These are phyloP conservation scores for Xylaria sp. DNA, from an alignment of 2,329 filamentous ascomycete genomes.

Conservation along the genomic window DNA sequence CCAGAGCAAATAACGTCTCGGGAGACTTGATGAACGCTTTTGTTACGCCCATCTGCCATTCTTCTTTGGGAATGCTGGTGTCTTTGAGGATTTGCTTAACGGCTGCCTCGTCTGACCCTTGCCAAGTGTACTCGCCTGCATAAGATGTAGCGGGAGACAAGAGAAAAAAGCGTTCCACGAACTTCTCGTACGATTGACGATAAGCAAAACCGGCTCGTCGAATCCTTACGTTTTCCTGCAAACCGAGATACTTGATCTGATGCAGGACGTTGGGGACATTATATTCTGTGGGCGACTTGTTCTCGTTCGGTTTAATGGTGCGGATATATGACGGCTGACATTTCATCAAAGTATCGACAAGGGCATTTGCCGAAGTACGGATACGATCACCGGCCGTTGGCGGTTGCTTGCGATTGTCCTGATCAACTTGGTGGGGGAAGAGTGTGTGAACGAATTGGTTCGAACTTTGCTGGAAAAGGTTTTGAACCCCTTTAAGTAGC, in stretches of 20 bases:
- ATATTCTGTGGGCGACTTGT: conserved; percentile 94
- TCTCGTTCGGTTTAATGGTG: conserved; percentile 99
- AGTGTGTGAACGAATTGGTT: conserved; percentile 87
- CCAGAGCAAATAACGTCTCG: conserved; percentile 93
- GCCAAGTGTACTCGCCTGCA: conserved; percentile 96
- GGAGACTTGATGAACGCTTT: conserved; percentile 99
- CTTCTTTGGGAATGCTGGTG: conserved; percentile 91
- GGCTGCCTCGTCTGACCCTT: conserved; percentile 83
- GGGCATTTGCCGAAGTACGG: conserved; percentile 89
- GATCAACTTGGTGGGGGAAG: conserved; percentile 92
- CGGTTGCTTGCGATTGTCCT: conserved; percentile 92
- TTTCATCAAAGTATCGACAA: conserved; percentile 96
- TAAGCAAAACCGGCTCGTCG: conserved; percentile 96
- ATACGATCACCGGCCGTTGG: conserved; percentile 97
- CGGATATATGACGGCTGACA: conserved; percentile 97
- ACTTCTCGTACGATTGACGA: conserved; percentile 96
- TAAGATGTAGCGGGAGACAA: conserved; percentile 94
- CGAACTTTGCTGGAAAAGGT: conserved; percentile 80
- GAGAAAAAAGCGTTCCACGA: conserved; percentile 95
- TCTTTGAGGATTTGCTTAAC: conserved; percentile 94
- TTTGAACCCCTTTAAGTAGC: conserved; percentile 89
- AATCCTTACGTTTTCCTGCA: conserved; percentile 99
- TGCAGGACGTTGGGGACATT: conserved; percentile 91
- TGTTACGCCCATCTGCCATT: conserved; percentile 95
- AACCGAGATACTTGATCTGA: conserved; percentile 97